Evolutionary conservation across 768 basidiomycete species (phyloP), one percentile per base, ranked within the genome.

Genomic region (Psilocybe cyanescens): DNA sequence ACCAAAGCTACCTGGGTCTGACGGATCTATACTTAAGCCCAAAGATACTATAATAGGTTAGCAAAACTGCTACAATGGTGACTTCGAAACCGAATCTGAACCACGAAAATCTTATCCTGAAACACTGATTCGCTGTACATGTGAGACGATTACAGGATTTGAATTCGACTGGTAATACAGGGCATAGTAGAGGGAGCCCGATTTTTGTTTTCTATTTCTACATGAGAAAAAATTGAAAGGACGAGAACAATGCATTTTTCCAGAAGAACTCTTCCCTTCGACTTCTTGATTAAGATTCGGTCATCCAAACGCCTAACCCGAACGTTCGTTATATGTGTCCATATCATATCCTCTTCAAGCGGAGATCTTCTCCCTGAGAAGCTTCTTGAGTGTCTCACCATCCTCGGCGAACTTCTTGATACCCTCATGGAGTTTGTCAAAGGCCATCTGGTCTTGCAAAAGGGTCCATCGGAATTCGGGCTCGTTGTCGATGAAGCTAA

Each of bases 381-480:
- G 74, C 11, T 78, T 75, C 85, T 97, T 97, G 79, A 99, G 88
- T 3, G 92, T 87, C 72, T 88, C 85, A 60, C 94, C 95, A 71
- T 99, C 97, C 81, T 92, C 95, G 54, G 95, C 96, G 73, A 99
- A 99, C 79, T 97, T 97, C 82, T 88, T 89, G 83, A 99, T 97
- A 70, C 97, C 97, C 80, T 98, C 94, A 76, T 97, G 94, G 58
- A 98, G 83, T 83, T 99, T 98, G 76, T 98, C 97, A 73, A 95
- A 97, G n/a, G 97, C 95, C 96, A 98, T 97, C 73, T 84, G 79
- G 77, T 98, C 96, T 71, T 95, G 85, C 71, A 97, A 87, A 60
- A 99, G 89, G 9, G 85, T 67, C 95, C 95, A 97, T 62, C 94
- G 90, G 93, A 99, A 99, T 72, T 95, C 92, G 63, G 95, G 81